Percentiles rank a stretch among this genome's conserved stretches.
Evolutionary conservation across 768 basidiomycete species (phyloP).

Genomic region (Kwoniella pini): DNA sequence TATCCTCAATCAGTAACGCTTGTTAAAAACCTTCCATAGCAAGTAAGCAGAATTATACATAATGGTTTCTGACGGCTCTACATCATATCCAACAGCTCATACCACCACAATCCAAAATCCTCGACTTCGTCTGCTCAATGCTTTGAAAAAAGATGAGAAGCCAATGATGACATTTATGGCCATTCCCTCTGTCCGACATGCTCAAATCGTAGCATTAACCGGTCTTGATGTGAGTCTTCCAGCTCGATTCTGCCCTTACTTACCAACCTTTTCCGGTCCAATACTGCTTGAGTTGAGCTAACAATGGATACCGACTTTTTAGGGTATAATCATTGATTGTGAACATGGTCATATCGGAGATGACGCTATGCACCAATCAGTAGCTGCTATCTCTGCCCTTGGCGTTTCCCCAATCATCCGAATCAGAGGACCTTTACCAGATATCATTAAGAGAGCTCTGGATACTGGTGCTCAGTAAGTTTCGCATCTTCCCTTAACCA

Average conservation of each 20-base stretch:
- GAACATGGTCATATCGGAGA: conserved; percentile 52
- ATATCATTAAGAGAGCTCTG: conserved; percentile 48
- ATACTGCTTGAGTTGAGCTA: too few relatives aligned
- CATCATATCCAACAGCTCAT: conserved; percentile 24
- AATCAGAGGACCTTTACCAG: conserved; percentile 32
- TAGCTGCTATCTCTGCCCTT: conserved; percentile 38
- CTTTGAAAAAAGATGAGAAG: conserved; percentile 23
- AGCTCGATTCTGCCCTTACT: not conserved
- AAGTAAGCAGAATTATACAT: not conserved
- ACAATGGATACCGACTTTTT: conserved; percentile 1
- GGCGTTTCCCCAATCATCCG: conserved; percentile 44
- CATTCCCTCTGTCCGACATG: conserved; percentile 27
- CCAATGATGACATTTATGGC: conserved; percentile 43
- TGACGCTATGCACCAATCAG: conserved; percentile 46
- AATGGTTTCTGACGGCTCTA: not conserved
- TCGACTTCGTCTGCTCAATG: conserved; percentile 36
- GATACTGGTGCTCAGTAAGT: conserved; percentile 53
- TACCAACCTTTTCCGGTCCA: too few relatives aligned
- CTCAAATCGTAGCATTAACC: conserved; percentile 39
- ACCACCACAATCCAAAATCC: conserved; percentile 34
- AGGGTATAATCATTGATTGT: conserved; percentile 50
- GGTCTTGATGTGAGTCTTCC: conserved; percentile 40
- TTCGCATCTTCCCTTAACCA: too few relatives aligned
- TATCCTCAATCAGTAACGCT: too few relatives aligned
- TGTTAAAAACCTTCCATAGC: not conserved